These are phyloP conservation scores for Abrus precatorius DNA, from an alignment of 306 rosid species.

Conservation along the genomic window DNA sequence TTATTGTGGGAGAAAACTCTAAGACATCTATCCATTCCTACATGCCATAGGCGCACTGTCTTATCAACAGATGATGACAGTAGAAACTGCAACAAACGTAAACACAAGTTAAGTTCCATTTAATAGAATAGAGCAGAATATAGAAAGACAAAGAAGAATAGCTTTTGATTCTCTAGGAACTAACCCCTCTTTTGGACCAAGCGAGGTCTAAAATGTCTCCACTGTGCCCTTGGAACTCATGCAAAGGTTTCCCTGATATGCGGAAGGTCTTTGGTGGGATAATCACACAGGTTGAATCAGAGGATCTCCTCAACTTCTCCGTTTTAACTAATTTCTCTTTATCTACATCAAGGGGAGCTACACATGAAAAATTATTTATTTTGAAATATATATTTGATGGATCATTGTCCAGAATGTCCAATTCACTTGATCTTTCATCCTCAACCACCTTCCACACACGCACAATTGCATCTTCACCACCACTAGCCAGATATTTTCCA, in stretches of 20 bases:
- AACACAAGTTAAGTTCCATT: constrained; percentile 36
- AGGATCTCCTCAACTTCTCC: constrained; percentile 61
- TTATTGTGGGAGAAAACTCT: constrained; percentile 77
- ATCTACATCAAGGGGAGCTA: constrained; percentile 59
- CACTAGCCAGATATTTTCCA: constrained; percentile 84
- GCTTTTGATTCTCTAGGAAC: constrained; percentile 49
- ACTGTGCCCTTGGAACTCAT: constrained; percentile 75
- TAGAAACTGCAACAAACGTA: constrained; percentile 65
- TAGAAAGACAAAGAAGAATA: constrained; percentile 21
- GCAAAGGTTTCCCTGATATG: constrained; percentile 74
- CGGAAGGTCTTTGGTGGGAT: constrained; percentile 79
- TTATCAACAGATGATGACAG: constrained; percentile 87
- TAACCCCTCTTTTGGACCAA: constrained; percentile 85
- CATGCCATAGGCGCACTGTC: constrained; percentile 90
- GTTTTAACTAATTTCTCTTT: constrained; percentile 57
- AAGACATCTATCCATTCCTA: constrained; percentile 70
- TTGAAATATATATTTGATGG: constrained; percentile 75
- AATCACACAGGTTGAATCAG: constrained; percentile 75
- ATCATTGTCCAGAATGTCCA: constrained; percentile 62
- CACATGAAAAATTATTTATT: constrained; percentile 60
- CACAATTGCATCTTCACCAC: constrained; percentile 83
- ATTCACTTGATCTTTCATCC: constrained; percentile 60
- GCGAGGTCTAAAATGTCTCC: constrained; percentile 86
- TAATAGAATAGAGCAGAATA: constrained; percentile 17
- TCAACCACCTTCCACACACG: constrained; percentile 85